A percentile compares a stretch with the other conserved stretches of the same genome.
Evolutionary conservation across 768 basidiomycete genomes (phyloP).

Genomic region (Tephrocybe sp.): DNA sequence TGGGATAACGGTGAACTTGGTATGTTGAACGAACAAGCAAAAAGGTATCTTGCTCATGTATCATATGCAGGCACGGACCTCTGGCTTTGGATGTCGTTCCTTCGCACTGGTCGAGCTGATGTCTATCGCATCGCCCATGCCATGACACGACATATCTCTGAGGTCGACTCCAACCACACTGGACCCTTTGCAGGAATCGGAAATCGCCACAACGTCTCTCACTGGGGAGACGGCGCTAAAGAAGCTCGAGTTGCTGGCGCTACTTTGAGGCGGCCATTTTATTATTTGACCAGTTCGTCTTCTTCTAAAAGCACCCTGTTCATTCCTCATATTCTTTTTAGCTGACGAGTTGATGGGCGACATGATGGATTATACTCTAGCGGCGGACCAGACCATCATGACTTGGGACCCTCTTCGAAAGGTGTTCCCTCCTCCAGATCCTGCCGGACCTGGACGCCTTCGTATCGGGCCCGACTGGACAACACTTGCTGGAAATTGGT

Average conservation of each 20-base stretch:
- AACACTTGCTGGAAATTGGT: constrained; percentile 37
- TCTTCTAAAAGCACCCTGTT: neutral
- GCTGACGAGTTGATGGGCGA: constrained; percentile 38
- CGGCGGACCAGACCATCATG: constrained; percentile 36
- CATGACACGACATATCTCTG: constrained; percentile 36
- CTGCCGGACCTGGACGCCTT: constrained; percentile 32
- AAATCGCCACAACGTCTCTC: constrained; percentile 34
- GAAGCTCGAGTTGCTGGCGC: constrained; percentile 35
- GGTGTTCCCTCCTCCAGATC: constrained; percentile 34
- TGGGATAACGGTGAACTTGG: constrained; percentile 39
- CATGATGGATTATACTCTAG: constrained; percentile 35
- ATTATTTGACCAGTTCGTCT: constrained; percentile 32
- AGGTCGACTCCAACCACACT: constrained; percentile 36
- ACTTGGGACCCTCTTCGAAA: constrained; percentile 37
- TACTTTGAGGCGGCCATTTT: constrained; percentile 34
- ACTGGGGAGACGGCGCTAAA: constrained; percentile 41
- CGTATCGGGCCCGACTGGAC: constrained; percentile 39
- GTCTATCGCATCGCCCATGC: constrained; percentile 32
- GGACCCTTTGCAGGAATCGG: constrained; percentile 36
- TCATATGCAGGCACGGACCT: constrained; percentile 27
- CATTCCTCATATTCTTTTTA: constrained; percentile 7
- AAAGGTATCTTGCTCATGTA: neutral
- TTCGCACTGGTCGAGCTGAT: constrained; percentile 36
- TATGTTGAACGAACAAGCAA: constrained; percentile 11
- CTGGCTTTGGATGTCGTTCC: constrained; percentile 39